Evolutionary conservation across 768 basidiomycete species (phyloP), one percentile per base, ranked within the genome.

Genomic region (Trametes coccinea): DNA sequence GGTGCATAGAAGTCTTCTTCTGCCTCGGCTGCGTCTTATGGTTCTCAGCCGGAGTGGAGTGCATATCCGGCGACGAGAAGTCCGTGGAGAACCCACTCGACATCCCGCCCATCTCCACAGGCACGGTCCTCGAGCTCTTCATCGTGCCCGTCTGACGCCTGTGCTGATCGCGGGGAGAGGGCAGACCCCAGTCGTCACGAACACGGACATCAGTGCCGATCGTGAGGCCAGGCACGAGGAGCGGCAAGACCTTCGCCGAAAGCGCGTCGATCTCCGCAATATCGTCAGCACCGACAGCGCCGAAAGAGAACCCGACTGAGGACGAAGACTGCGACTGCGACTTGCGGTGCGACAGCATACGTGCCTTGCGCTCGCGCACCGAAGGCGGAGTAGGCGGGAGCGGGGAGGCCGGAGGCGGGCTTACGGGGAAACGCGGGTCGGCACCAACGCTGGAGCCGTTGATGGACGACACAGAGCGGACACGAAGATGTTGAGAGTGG

Each of bases 311-410:
- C 27, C 83, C 85, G 44, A 85, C 86, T 0, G 85, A 87, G 63
- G 82, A 82, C 0, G 85, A 73, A 30, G 72, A 73, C 47, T 74
- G 69, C 33, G 72, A 87, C 62, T 84, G 68, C 16, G 72, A 87
- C 65, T 84, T 86, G 73, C 82, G 81, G 73, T 88, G 87, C 3
- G 76, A 73, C 30, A 84, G 77, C 68, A 79, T 73, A 43, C 83
- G n/a, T 79, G 79, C 53, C 81, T 82, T 49, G 82, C 84, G 31
- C 79, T 80, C 66, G 81, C 78, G 67, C 50, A 88, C 81, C 59
- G 79, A 86, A 0, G 86, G 87, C 33, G 88, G 88, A n/a, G 88
- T 91, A 2, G 89, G 88, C 10, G 89, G 88, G 37, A 90, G 80
- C 9, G 89, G 88, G 65, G 84, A 82, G 1, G 84, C 78, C 4